These are phyloP conservation scores for Centaurea solstitialis DNA, from an alignment of 129 eudicot genomes.

Conservation along the genomic window DNA sequence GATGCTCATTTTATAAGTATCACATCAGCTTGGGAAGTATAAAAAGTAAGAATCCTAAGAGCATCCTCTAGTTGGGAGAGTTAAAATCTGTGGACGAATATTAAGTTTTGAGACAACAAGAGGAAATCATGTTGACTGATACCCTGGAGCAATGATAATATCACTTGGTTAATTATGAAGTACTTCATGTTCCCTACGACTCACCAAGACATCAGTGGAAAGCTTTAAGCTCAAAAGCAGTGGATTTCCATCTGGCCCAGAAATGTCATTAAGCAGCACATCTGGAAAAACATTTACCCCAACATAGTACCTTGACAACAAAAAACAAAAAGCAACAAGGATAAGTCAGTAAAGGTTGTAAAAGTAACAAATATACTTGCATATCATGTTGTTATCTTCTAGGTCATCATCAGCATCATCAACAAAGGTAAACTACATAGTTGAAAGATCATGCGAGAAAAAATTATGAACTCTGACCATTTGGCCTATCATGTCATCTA, in stretches of 20 bases:
- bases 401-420: background rate
- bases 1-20: background rate
- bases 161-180: background rate
- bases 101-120: background rate
- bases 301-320: slow-evolving; percentile 59
- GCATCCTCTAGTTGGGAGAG: background rate
- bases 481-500: background rate
- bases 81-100: background rate
- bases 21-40: background rate
- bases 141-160: background rate
- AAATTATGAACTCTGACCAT: background rate
- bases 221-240: slow-evolving; percentile 91
- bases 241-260: slow-evolving; percentile 90
- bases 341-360: slow-evolving; percentile 12
- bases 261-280: slow-evolving; percentile 91
- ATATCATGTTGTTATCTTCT: background rate
- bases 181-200: slow-evolving; percentile 23
- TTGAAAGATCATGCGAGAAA: background rate
- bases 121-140: background rate
- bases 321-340: slow-evolving; percentile 19
- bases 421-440: background rate
- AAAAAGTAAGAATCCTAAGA: background rate
- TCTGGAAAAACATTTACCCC: slow-evolving; percentile 84
- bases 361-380: background rate
- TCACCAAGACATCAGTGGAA: slow-evolving; percentile 89